Evolutionary conservation across 169 alveolate genomes (phyloP), one percentile per base, ranked within the genome.

Genomic region (Plasmodium coatneyi): DNA sequence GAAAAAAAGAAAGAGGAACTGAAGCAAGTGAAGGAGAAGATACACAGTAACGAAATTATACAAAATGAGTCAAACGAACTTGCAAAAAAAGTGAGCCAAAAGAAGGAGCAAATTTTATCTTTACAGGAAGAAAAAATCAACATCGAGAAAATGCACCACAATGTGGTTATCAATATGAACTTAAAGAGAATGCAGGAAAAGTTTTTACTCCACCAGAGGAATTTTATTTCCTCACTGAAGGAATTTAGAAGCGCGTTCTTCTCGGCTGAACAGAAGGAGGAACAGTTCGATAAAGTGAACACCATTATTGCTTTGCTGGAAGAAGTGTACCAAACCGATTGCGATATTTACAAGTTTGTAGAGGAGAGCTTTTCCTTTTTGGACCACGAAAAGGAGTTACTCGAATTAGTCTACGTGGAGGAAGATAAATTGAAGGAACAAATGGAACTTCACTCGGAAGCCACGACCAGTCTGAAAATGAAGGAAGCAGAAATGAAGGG

Each of bases 401-500:
- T 34, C 1, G 71, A 90, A 36, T 14, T 90, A 9, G 39, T 60
- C 54, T 36, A 90, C 25, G n/a, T 14, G 28, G 66, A 41, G 16
- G 76, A 71, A 14, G 89, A 80, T 12, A 41, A 19, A 2, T 54
- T 95, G 49, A 71, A 76, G 46, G 92, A 39, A 2, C 60, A 92
- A 76, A 78, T 95, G 39, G 90, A 92, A 30, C 19, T 5, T 1
- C 60, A 74, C 28, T 87, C 80, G 12, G 80, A 92, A 54, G 52
- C 32, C n/a, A 70, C 90, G 3, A 95, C 90, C 12, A 43, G 36
- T 4, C 76, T 78, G 30, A 71, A 92, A 81, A 84, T 83, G 30
- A 92, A 95, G 52, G 95, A 96, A 84, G 95, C 78, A 14, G 96
- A 87, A 56, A 70, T 95, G 36, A 46, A 82, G 54, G 92, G 93